Evolutionary conservation across 495 filamentous ascomycete species (phyloP).

Genomic region (Annulohypoxylon bovei): DNA sequence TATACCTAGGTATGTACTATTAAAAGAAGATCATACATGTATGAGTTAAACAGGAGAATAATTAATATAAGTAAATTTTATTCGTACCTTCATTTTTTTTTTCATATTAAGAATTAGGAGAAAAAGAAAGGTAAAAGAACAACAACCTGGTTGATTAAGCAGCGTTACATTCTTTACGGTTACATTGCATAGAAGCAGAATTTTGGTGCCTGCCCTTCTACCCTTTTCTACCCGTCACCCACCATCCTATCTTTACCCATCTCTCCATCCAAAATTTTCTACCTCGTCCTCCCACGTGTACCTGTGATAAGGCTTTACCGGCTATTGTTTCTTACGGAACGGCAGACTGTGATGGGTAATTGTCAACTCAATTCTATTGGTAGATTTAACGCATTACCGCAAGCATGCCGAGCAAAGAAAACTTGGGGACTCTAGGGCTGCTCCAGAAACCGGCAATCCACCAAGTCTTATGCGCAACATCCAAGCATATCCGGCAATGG

Average conservation of each 20-base stretch:
- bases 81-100: neutral
- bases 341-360: neutral
- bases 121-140: slow-evolving; percentile 5
- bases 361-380: neutral
- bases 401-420: neutral
- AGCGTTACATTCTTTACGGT: slow-evolving; percentile 26
- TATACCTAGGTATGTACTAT: too few relatives aligned
- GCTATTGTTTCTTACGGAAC: neutral
- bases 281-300: slow-evolving; percentile 33
- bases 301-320: neutral
- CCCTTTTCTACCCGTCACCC: neutral
- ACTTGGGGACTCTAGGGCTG: slow-evolving; percentile 9
- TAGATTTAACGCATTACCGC: neutral
- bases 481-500: neutral
- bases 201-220: slow-evolving; percentile 1
- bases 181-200: slow-evolving; percentile 30
- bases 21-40: too few relatives aligned
- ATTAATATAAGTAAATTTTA: neutral
- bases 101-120: neutral
- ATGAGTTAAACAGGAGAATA: too few relatives aligned
- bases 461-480: slow-evolving; percentile 1
- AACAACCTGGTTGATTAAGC: neutral
- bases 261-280: slow-evolving; percentile 24
- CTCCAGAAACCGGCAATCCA: neutral
- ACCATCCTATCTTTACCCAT: neutral